These are phyloP conservation scores for Arctium lappa DNA, from an alignment of 129 eudicot genomes.

Conservation along the genomic window DNA sequence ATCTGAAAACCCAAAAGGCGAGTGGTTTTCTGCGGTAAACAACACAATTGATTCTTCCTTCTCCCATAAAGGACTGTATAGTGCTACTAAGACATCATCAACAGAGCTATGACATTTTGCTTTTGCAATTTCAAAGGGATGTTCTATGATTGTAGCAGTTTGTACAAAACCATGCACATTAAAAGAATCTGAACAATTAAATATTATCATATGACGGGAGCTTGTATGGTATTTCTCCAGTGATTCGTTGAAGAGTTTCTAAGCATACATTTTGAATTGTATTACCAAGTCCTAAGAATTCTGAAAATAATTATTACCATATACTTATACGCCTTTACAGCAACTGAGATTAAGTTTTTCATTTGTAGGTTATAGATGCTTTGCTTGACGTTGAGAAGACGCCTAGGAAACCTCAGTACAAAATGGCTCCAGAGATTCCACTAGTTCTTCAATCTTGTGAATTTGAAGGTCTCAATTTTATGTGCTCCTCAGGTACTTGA, in stretches of 20 bases:
- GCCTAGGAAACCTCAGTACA: conserved; percentile 85
- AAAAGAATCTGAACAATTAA: too few relatives aligned
- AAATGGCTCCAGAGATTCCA: conserved; percentile 87
- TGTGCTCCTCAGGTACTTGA: conserved; percentile 70
- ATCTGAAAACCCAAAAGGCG: too few relatives aligned
- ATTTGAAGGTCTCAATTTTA: conserved; percentile 71
- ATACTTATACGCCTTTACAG: neutral
- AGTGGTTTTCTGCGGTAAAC: too few relatives aligned
- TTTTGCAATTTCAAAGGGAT: too few relatives aligned
- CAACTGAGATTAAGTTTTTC: neutral
- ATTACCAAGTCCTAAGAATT: neutral
- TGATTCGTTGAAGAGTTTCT: neutral
- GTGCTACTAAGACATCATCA: too few relatives aligned
- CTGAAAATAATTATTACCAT: neutral
- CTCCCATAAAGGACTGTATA: too few relatives aligned
- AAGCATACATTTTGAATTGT: neutral
- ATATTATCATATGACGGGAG: too few relatives aligned
- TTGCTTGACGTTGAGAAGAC: conserved; percentile 76
- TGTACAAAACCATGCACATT: too few relatives aligned
- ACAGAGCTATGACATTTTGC: too few relatives aligned
- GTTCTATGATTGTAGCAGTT: too few relatives aligned
- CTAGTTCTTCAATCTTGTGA: conserved; percentile 87
- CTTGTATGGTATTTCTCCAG: neutral
- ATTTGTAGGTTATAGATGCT: conserved; percentile 58
- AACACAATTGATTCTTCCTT: too few relatives aligned